Base-by-base conservation (phyloP, 1,284 basidiomycete species). In the Ustilago tritici region DNA sequence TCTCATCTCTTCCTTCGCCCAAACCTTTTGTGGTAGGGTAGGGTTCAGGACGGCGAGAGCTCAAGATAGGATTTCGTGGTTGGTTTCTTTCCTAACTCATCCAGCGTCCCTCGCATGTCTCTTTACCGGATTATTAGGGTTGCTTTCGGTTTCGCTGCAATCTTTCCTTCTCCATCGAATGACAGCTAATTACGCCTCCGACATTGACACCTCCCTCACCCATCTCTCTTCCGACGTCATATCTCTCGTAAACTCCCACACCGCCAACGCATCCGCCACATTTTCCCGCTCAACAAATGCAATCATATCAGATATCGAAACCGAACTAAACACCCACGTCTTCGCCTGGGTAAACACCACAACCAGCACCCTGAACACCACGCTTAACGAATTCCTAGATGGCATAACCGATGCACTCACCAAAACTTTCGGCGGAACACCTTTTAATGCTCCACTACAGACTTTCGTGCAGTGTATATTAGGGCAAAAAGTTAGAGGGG, bases 341-440 rank as follows among this genome's bases (percentile, higher is more conserved):
- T 96, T 98, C 73, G 92, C 93, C 17, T 98, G 95, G 95, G 91
- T 98, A 58, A 94, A 97, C 82, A 90, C 89, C n/a, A 97, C 95
- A 1, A 95, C 94, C 0, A 90, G 90, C 5, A 92, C 92, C 7
- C 90, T 99, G 76, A 99, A 99, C 67, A 67, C 80, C 15, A 89
- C 88, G 0, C 79, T 89, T 31, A 88, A 87, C 34, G 85, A 87
- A 41, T 89, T 89, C 62, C 88, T 89, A 69, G 83, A 85, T 64
- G 88, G 87, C 10, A 78, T 89, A 58, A 72, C 74, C 3, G 61
- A 59, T 9, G 87, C 75, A 0, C 70, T 79, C 15, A 67, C 72
- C 28, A 92, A 92, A 80, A 93, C 93, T 63, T 97, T 98, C 84
- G 88, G 96, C 79, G 56, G 60, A 6, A 79, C 79, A 32, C 72